Conservation (phyloP, 371 early-diverging fungal genomes). For the Funneliformis caledonium region DNA sequence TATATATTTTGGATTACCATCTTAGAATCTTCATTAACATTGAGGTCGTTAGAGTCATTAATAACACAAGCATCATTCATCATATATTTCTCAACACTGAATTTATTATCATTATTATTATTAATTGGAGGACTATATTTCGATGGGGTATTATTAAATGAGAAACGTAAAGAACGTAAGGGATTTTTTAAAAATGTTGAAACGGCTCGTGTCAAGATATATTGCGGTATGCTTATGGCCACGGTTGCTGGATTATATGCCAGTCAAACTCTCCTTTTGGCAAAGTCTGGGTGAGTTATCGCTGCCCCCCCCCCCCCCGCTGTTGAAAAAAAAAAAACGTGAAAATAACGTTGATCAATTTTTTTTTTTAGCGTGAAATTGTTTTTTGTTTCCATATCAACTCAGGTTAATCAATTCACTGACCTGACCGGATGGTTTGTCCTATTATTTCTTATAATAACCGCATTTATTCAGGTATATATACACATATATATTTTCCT, state of each 20-base stretch:
- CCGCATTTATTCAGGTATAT: slow-evolving; percentile 62
- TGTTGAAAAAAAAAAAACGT: neutral
- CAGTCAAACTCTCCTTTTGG: slow-evolving; percentile 66
- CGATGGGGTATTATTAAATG: slow-evolving; percentile 57
- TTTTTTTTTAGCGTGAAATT: slow-evolving; percentile 55
- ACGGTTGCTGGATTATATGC: slow-evolving; percentile 67
- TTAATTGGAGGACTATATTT: slow-evolving; percentile 62
- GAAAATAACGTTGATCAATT: neutral
- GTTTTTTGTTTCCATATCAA: slow-evolving; percentile 54
- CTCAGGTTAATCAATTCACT: slow-evolving; percentile 63
- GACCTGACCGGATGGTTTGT: slow-evolving; percentile 64
- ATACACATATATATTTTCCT: neutral
- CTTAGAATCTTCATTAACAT: slow-evolving; percentile 44
- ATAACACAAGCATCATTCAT: slow-evolving; percentile 64
- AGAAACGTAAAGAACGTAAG: slow-evolving; percentile 45
- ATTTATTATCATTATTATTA: slow-evolving; percentile 59
- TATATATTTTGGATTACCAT: no score
- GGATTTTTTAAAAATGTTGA: slow-evolving; percentile 50
- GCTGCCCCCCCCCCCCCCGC: no score
- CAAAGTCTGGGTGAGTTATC: slow-evolving; percentile 66
- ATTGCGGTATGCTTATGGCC: slow-evolving; percentile 66
- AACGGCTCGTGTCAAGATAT: slow-evolving; percentile 54
- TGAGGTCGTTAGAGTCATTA: slow-evolving; percentile 60
- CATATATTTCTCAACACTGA: slow-evolving; percentile 69
- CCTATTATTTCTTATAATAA: slow-evolving; percentile 58